phyloP scores from a whole-genome alignment of 106 monocot species.

The Acorus calamus region DNA sequence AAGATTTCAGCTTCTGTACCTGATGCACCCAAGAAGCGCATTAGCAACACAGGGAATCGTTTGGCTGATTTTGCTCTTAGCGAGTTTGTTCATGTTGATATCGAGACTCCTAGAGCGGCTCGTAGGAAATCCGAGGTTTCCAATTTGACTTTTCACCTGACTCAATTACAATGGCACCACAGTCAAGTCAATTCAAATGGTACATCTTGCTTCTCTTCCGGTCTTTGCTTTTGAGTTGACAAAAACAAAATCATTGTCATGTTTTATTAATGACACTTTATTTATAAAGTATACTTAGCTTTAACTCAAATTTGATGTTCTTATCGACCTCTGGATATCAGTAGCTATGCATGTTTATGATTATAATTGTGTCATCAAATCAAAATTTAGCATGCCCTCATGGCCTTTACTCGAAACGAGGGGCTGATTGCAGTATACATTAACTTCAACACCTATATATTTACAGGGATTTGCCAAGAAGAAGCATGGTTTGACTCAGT shows the following conservation, averaged over 20 bases:
- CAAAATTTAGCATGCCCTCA: too few relatives aligned
- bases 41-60: slow-evolving; percentile 3
- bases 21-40: slow-evolving; percentile 7
- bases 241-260: too few relatives aligned
- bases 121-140: slow-evolving; percentile 34
- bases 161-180: slow-evolving; percentile 57
- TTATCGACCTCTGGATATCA: too few relatives aligned
- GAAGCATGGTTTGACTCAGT: slow-evolving; percentile 75
- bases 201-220: slow-evolving; percentile 6
- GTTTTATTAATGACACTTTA: too few relatives aligned
- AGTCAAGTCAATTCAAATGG: slow-evolving; percentile 40
- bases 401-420: too few relatives aligned
- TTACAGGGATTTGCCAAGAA: slow-evolving; percentile 50
- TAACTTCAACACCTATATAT: not conserved
- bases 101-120: slow-evolving; percentile 24
- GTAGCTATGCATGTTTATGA: too few relatives aligned
- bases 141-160: slow-evolving; percentile 51
- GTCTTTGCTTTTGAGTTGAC: not conserved
- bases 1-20: slow-evolving; percentile 18
- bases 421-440: not conserved
- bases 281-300: too few relatives aligned
- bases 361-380: too few relatives aligned
- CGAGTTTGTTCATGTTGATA: slow-evolving; percentile 30
- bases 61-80: slow-evolving; percentile 20
- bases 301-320: too few relatives aligned